Percentiles rank a stretch among this genome's conserved stretches.
Evolutionary conservation across 2,329 filamentous ascomycete species (phyloP).

Genomic region (Sodiomyces alkalinus): DNA sequence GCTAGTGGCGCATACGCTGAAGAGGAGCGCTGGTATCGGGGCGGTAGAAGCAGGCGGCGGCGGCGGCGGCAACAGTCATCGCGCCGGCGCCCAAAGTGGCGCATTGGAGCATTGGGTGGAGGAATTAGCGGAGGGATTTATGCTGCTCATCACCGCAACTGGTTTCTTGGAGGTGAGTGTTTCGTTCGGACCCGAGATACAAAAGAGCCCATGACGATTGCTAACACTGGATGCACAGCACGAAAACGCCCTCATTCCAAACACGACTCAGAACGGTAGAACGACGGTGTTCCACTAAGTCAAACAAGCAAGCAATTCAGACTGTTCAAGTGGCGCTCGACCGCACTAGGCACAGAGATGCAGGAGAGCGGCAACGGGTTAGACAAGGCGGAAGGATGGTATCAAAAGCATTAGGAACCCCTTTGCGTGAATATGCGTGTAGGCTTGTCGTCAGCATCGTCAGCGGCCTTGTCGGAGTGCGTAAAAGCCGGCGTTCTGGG

Average conservation of each 20-base stretch:
- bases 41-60: slow-evolving; percentile 21
- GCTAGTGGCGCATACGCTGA: slow-evolving; percentile 78
- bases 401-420: too few species aligned
- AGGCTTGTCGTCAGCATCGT: too few species aligned
- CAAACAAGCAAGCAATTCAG: too few species aligned
- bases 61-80: slow-evolving; percentile 14
- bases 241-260: slow-evolving; percentile 22
- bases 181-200: not conserved
- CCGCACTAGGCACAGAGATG: too few species aligned
- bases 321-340: too few species aligned
- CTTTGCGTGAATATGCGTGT: too few species aligned
- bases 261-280: slow-evolving; percentile 15
- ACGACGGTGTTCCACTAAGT: slow-evolving; percentile 24
- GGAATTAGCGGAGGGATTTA: slow-evolving; percentile 72
- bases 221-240: slow-evolving; percentile 21
- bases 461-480: too few species aligned
- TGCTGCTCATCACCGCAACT: slow-evolving; percentile 68
- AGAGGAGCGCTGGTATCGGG: slow-evolving; percentile 71
- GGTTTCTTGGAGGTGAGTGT: slow-evolving; percentile 68
- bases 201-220: not conserved
- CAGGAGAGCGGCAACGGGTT: too few species aligned
- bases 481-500: too few species aligned
- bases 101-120: slow-evolving; percentile 46
- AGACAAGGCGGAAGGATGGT: too few species aligned
- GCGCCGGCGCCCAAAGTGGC: slow-evolving; percentile 17